These are phyloP conservation scores for Euphorbia peplus DNA, from an alignment of 345 rosid species.

Conservation along the genomic window DNA sequence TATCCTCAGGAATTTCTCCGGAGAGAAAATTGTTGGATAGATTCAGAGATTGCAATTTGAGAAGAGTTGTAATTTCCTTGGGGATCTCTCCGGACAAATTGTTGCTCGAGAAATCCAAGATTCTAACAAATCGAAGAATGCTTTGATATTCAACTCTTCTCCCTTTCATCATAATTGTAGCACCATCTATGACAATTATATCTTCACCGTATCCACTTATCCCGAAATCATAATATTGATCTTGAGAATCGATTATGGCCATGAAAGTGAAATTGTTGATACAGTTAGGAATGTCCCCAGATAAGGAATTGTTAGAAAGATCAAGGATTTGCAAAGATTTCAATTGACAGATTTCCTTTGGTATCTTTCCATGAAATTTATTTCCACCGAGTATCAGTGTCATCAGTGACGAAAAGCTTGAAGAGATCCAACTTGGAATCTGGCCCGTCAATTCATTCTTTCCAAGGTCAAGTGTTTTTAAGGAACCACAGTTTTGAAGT, in stretches of 20 bases:
- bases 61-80: neutral
- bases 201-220: too few relatives aligned
- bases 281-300: constrained; percentile 4
- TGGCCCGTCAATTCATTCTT: constrained; percentile 1
- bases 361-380: constrained; percentile 9
- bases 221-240: neutral
- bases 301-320: constrained; percentile 10
- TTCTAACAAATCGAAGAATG: neutral
- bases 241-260: neutral
- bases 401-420: neutral
- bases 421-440: constrained; percentile 8
- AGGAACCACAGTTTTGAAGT: neutral
- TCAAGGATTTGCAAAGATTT: constrained; percentile 9
- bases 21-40: neutral
- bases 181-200: neutral
- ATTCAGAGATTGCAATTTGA: neutral
- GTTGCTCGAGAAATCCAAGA: neutral
- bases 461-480: neutral
- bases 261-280: neutral
- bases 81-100: constrained; percentile 7
- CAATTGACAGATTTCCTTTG: neutral
- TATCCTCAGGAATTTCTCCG: neutral
- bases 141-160: neutral
- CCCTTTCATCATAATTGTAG: neutral
- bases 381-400: constrained; percentile 11